These are phyloP conservation scores for Orbilia quercus DNA, from an alignment of 2,329 filamentous ascomycete genomes.

Conservation along the genomic window DNA sequence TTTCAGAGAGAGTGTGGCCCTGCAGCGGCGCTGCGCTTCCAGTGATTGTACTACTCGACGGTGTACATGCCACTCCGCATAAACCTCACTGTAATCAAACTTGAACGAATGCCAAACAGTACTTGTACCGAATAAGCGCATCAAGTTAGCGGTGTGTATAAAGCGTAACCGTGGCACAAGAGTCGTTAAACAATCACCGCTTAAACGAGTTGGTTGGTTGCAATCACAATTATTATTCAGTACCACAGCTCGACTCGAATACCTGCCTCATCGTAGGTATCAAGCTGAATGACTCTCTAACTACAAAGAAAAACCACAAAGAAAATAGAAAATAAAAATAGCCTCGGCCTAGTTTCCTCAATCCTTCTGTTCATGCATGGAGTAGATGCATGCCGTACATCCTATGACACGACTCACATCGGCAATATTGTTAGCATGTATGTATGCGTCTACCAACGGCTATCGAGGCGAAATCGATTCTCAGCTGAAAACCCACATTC, in stretches of 20 bases:
- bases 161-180: constrained; percentile 33
- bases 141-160: background rate
- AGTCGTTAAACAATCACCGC: constrained; percentile 35
- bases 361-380: constrained; percentile 39
- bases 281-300: too few relatives aligned
- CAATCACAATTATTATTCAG: too few relatives aligned
- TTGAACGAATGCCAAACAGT: constrained; percentile 1
- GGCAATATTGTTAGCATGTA: background rate
- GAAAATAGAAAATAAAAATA: too few relatives aligned
- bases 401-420: constrained; percentile 36
- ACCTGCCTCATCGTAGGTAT: too few relatives aligned
- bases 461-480: constrained; percentile 26
- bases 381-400: constrained; percentile 29
- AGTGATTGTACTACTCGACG: background rate
- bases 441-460: background rate
- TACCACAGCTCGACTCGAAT: too few relatives aligned
- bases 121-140: constrained; percentile 15
- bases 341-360: constrained; percentile 1
- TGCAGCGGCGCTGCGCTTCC: background rate
- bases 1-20: too few relatives aligned
- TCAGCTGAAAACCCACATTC: too few relatives aligned
- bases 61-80: constrained; percentile 23
- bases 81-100: constrained; percentile 37
- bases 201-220: constrained; percentile 2
- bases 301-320: too few relatives aligned